These are phyloP conservation scores for Fusarium subglutinans DNA, from an alignment of 2,329 filamentous ascomycete species.

Conservation along the genomic window DNA sequence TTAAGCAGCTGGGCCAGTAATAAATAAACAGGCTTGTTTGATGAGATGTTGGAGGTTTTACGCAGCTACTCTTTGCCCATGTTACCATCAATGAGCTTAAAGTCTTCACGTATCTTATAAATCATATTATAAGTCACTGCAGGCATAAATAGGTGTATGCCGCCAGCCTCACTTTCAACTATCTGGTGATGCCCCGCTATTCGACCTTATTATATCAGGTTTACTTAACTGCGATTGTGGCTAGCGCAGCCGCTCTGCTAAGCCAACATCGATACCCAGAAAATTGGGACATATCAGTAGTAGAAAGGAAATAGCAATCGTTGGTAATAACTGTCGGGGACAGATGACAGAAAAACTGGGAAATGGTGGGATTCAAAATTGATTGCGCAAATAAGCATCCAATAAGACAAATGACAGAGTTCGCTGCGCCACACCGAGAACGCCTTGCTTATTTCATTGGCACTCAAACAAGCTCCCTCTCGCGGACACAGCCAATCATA, in stretches of 20 bases:
- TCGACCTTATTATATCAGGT: background rate
- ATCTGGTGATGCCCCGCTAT: background rate
- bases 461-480: background rate
- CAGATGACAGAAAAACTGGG: background rate
- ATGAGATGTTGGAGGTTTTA: too few species aligned
- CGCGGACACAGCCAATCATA: background rate
- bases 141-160: background rate
- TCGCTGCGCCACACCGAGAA: background rate
- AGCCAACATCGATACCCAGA: too few species aligned
- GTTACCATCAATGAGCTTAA: too few species aligned
- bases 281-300: background rate
- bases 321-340: background rate
- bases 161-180: background rate
- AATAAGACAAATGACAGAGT: background rate
- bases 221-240: fast-evolving
- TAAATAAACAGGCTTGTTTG: too few species aligned
- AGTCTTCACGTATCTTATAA: fast-evolving
- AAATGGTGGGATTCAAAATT: background rate
- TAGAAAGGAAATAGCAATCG: background rate
- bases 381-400: background rate
- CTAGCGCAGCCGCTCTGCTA: background rate
- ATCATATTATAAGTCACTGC: background rate
- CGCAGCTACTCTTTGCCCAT: fast-evolving
- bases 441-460: background rate
- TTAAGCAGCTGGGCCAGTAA: too few species aligned